Conservation (phyloP, 768 basidiomycete genomes). For the Serendipita vermifera region DNA sequence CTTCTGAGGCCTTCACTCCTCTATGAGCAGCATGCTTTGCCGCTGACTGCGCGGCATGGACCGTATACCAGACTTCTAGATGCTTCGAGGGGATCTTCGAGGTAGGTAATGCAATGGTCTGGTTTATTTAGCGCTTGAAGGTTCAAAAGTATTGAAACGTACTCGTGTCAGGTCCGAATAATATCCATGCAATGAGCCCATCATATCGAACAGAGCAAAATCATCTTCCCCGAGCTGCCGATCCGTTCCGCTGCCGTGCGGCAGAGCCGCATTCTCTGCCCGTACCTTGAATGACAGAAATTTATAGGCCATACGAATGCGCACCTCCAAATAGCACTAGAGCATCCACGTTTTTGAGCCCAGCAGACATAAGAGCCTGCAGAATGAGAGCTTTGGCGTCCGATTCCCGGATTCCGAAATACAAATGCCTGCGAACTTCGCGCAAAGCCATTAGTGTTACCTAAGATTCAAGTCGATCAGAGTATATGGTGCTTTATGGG, state of each 20-base stretch:
- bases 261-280: slow-evolving; percentile 72
- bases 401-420: slow-evolving; percentile 66
- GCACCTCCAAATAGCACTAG: slow-evolving; percentile 70
- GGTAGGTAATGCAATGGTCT: slow-evolving; percentile 54
- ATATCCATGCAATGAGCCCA: slow-evolving; percentile 60
- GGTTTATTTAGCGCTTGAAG: slow-evolving; percentile 5
- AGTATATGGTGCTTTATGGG: slow-evolving; percentile 3
- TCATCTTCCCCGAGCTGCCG: slow-evolving; percentile 42
- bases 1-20: slow-evolving; percentile 37
- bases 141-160: slow-evolving; percentile 17
- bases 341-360: slow-evolving; percentile 44
- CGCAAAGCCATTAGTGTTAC: slow-evolving; percentile 67
- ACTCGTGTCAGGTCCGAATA: slow-evolving; percentile 69
- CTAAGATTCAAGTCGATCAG: slow-evolving; percentile 25
- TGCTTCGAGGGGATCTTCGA: slow-evolving; percentile 44
- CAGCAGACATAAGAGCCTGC: slow-evolving; percentile 41
- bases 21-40: slow-evolving; percentile 38
- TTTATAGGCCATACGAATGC: slow-evolving; percentile 17
- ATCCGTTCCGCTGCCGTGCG: slow-evolving; percentile 71
- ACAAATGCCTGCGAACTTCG: slow-evolving; percentile 43
- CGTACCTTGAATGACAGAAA: neutral
- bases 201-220: slow-evolving; percentile 63
- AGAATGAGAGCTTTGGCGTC: slow-evolving; percentile 47
- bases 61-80: slow-evolving; percentile 47
- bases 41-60: slow-evolving; percentile 47